Percentiles rank a stretch among this genome's conserved stretches.
phyloP scores from a whole-genome alignment of 2,329 filamentous ascomycete genomes.

The Cercospora sp. region DNA sequence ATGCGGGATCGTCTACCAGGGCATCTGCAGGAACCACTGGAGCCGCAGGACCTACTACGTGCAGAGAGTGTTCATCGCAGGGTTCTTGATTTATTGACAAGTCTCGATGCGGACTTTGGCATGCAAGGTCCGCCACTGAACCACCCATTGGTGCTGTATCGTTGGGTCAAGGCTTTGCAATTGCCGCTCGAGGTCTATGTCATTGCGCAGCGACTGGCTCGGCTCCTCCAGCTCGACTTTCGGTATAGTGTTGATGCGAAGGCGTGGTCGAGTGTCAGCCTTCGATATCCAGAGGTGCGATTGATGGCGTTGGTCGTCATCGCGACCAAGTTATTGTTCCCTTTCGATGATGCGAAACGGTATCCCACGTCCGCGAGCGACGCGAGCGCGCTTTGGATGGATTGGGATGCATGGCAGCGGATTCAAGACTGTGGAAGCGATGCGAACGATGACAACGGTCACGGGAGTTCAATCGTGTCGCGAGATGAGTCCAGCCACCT shows the following conservation, averaged over 20 bases:
- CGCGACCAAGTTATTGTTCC: conserved; percentile 75
- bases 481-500: conserved; percentile 13
- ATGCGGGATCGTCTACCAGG: conserved; percentile 67
- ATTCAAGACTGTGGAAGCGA: conserved; percentile 16
- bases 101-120: conserved; percentile 67
- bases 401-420: conserved; percentile 73
- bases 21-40: conserved; percentile 60
- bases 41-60: conserved; percentile 51
- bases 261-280: conserved; percentile 44
- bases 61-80: conserved; percentile 63
- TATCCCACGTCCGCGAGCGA: conserved; percentile 55
- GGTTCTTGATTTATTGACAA: conserved; percentile 61
- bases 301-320: conserved; percentile 71
- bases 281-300: conserved; percentile 72
- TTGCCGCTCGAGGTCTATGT: conserved; percentile 71
- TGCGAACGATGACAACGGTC: conserved; percentile 1
- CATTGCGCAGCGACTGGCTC: conserved; percentile 58
- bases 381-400: conserved; percentile 59
- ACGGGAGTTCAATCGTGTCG: not conserved
- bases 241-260: conserved; percentile 47
- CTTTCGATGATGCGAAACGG: conserved; percentile 63
- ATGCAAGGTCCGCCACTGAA: conserved; percentile 75
- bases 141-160: conserved; percentile 64
- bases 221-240: conserved; percentile 56
- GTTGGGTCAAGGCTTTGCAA: conserved; percentile 69